A percentile compares a stretch with the other conserved stretches of the same genome.
Evolutionary conservation across 2,329 filamentous ascomycete genomes (phyloP).

Genomic region (Seiridium unicorne): DNA sequence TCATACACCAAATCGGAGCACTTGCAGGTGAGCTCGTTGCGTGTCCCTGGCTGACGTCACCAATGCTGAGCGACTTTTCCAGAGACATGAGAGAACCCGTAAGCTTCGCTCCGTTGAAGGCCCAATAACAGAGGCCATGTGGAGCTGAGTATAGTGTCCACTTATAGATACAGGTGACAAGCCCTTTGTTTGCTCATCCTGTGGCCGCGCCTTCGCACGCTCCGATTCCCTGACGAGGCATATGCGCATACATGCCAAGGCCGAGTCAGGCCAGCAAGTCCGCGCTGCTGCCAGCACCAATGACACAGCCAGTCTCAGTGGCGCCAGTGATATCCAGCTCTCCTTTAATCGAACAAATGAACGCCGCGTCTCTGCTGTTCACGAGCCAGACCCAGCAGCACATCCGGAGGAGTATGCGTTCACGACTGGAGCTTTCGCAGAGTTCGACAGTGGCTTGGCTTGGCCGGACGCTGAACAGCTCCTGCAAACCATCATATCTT

Average conservation of each 20-base stretch:
- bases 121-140: background rate
- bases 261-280: background rate
- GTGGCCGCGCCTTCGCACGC: slow-evolving; percentile 2
- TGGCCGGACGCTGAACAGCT: slow-evolving; percentile 7
- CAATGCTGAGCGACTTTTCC: background rate
- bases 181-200: slow-evolving; percentile 4
- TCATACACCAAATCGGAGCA: slow-evolving; percentile 5
- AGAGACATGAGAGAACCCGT: slow-evolving; percentile 9
- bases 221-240: slow-evolving; percentile 1
- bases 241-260: background rate
- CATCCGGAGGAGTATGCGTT: background rate
- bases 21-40: background rate
- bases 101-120: background rate
- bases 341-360: background rate
- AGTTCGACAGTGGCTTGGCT: background rate
- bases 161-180: slow-evolving; percentile 3
- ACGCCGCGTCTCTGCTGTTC: background rate
- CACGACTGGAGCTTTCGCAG: background rate
- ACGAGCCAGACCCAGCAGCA: background rate
- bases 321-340: background rate
- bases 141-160: background rate
- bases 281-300: background rate
- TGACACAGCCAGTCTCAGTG: background rate
- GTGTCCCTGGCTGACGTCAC: background rate
- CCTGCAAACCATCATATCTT: slow-evolving; percentile 3